Evolutionary conservation across 768 basidiomycete genomes (phyloP).

Genomic region (Naematelia aurantialba): DNA sequence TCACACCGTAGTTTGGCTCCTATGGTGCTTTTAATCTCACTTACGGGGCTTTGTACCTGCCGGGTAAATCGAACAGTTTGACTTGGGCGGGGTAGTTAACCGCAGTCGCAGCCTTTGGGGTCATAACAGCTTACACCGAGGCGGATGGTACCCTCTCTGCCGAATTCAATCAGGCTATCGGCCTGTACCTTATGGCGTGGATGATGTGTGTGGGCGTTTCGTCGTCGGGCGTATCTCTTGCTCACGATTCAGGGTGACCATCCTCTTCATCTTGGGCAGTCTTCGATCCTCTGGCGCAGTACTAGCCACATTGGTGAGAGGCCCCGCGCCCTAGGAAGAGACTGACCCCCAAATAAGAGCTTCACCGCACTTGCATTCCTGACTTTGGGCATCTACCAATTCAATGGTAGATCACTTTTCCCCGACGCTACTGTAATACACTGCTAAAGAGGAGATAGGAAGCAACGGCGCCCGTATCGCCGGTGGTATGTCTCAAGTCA

Average conservation of each 20-base stretch:
- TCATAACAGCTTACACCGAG: neutral
- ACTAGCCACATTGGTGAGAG: constrained; percentile 3
- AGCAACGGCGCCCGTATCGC: constrained; percentile 1
- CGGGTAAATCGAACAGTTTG: neutral
- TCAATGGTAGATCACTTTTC: neutral
- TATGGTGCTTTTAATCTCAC: constrained; percentile 9
- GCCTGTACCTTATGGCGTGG: constrained; percentile 3
- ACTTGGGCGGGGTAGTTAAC: neutral
- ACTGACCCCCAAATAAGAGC: neutral
- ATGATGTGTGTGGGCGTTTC: constrained; percentile 5
- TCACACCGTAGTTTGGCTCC: constrained; percentile 2
- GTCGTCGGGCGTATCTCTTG: too few species aligned
- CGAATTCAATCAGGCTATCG: constrained; percentile 9
- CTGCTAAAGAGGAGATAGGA: neutral
- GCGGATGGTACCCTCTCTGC: constrained; percentile 1
- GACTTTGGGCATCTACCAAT: constrained; percentile 3
- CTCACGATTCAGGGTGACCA: constrained; percentile 1
- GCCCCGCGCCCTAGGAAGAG: neutral
- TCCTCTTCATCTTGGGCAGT: constrained; percentile 6
- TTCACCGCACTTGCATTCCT: constrained; percentile 5
- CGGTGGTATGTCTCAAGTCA: neutral
- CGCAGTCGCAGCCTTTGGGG: constrained; percentile 4
- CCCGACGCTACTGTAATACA: neutral
- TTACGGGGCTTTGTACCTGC: constrained; percentile 5
- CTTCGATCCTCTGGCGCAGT: constrained; percentile 3